These are phyloP conservation scores for Diutina sp. DNA, from an alignment of 1,139 yeast genomes.

Conservation along the genomic window DNA sequence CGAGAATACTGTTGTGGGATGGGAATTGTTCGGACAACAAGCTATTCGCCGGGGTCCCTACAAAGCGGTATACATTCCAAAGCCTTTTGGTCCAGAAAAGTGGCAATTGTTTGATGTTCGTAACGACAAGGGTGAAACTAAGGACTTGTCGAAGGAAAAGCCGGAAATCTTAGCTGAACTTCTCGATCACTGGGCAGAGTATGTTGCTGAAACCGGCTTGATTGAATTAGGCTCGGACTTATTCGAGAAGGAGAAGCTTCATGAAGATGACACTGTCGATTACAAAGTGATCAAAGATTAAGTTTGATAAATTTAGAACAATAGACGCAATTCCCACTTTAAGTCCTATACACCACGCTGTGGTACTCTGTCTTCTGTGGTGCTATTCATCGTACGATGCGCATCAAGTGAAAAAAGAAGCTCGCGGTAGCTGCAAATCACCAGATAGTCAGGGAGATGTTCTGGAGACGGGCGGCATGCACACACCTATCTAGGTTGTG, in stretches of 20 bases:
- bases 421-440: neutral
- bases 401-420: neutral
- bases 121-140: slow-evolving; percentile 35
- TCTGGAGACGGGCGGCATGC: neutral
- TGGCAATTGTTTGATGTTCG: slow-evolving; percentile 38
- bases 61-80: slow-evolving; percentile 36
- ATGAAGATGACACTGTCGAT: neutral
- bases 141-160: slow-evolving; percentile 21
- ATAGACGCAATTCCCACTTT: no score
- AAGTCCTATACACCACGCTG: no score
- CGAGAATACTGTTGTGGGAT: slow-evolving; percentile 38
- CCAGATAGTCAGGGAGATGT: neutral
- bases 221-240: slow-evolving; percentile 17
- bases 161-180: slow-evolving; percentile 24
- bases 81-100: slow-evolving; percentile 33
- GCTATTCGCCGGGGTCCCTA: slow-evolving; percentile 39
- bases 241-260: neutral
- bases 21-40: slow-evolving; percentile 46
- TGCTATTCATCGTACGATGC: neutral
- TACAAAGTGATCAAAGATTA: neutral
- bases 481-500: neutral
- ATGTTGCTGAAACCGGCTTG: slow-evolving; percentile 43
- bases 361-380: neutral
- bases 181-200: slow-evolving; percentile 35
- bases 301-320: neutral